Evolutionary conservation across 768 basidiomycete species (phyloP), one percentile per base, ranked within the genome.

Genomic region (Brasilioporus rufonigricans): DNA sequence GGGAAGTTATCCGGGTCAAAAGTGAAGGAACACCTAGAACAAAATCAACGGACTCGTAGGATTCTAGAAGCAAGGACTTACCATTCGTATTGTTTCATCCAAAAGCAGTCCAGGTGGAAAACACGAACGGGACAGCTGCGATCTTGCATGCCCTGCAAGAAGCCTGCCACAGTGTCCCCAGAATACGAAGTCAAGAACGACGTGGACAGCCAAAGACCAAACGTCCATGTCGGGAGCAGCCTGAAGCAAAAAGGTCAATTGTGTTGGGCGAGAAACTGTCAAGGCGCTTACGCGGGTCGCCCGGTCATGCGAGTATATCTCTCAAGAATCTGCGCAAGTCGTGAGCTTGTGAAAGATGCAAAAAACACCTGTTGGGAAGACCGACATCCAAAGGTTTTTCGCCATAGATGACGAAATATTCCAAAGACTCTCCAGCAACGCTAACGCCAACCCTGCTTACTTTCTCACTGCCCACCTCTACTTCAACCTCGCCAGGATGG

Each of bases 1-100:
- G 87, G 86, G 76, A 91, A 91, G 61, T 82, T 80, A 29, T 86
- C 84, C 2, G 86, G 83, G 62, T 89, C 87, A 63, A 88, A 89
- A 1, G 85, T 85, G 72, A 89, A 91, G 13, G 83, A 85, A 59
- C 84, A 85, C 82, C 83, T 84, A 44, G 40, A 56, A 67, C 63
- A 59, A 66, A 66, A 44, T 56, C 38, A 18, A 58, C 29, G n/a
- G 13, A 50, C n/a, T 23, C 26, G 31, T 12, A 23, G n/a, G 18
- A 7, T n/a, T 21, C 31, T 5, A 12, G 19, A 47, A 43, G 33
- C 5, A 35, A 44, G 63, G 61, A 60, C 71, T 45, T 50, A 80
- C 84, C 84, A 86, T 69, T 85, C 82, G 62, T 85, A 84, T 66
- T 82, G 80, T 61, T 83, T 84, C 83, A 84, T 85, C 83, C 84